Evolutionary conservation across 768 basidiomycete genomes (phyloP).

Genomic region (Kwoniella mangroviensis): DNA sequence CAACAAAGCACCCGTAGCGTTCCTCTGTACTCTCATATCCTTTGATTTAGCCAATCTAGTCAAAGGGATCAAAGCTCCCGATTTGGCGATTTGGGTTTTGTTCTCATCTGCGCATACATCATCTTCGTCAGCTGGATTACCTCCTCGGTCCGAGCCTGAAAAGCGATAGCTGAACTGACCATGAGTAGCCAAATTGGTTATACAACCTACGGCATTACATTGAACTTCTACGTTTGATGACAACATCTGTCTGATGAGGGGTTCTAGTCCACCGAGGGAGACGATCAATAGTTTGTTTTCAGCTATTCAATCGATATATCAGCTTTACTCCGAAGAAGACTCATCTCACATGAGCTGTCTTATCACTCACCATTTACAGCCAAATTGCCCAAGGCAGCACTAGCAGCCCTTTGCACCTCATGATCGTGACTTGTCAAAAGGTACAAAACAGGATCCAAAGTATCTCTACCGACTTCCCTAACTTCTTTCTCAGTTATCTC

Average conservation of each 20-base stretch:
- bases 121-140: too few relatives aligned
- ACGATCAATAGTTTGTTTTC: slow-evolving; percentile 99
- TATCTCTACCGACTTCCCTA: slow-evolving; percentile 92
- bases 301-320: slow-evolving; percentile 63
- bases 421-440: slow-evolving; percentile 96
- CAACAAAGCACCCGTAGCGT: slow-evolving; percentile 94
- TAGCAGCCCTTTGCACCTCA: slow-evolving; percentile 97
- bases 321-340: not conserved
- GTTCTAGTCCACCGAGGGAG: slow-evolving; percentile 94
- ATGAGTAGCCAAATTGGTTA: slow-evolving; percentile 97
- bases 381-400: slow-evolving; percentile 94
- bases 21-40: slow-evolving; percentile 98
- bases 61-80: slow-evolving; percentile 94
- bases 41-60: slow-evolving; percentile 95
- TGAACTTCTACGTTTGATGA: slow-evolving; percentile 99
- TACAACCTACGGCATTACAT: slow-evolving; percentile 98
- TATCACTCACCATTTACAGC: slow-evolving; percentile 83
- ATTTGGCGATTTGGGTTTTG: slow-evolving; percentile 99
- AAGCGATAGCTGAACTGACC: slow-evolving; percentile 63
- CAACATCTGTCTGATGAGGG: slow-evolving; percentile 97
- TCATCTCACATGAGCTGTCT: slow-evolving; percentile 55
- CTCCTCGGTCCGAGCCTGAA: not conserved
- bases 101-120: slow-evolving; percentile 75
- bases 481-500: slow-evolving; percentile 99
- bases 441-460: slow-evolving; percentile 96